A percentile compares a stretch with the other conserved stretches of the same genome.
Conservation (phyloP, 495 filamentous ascomycete species). For the Neurospora intermedia region DNA sequence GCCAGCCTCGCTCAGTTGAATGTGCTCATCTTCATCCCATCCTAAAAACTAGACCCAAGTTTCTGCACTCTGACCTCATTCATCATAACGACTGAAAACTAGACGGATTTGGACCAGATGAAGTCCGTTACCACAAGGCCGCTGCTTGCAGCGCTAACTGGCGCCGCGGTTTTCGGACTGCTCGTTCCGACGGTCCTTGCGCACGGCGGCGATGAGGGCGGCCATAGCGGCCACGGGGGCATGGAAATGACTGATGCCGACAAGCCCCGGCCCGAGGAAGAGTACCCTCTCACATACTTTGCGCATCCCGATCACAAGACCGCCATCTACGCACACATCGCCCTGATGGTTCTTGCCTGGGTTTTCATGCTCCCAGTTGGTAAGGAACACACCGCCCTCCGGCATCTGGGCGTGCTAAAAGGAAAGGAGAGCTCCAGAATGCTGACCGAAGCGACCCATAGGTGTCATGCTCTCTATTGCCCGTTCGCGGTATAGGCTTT, state of each 20-base stretch:
- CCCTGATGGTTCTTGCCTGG: conserved; percentile 72
- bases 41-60: neutral
- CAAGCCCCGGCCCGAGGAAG: conserved; percentile 29
- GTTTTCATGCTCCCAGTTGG: conserved; percentile 72
- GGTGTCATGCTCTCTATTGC: conserved; percentile 79
- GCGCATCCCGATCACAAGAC: conserved; percentile 52
- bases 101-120: neutral
- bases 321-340: conserved; percentile 68
- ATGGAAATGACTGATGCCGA: conserved; percentile 33
- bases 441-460: conserved; percentile 26
- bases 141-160: conserved; percentile 11
- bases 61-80: neutral
- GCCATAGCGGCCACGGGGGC: conserved; percentile 24
- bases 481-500: conserved; percentile 61
- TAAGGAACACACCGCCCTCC: conserved; percentile 30
- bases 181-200: conserved; percentile 29
- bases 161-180: conserved; percentile 19
- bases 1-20: neutral
- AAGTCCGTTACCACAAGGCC: neutral
- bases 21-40: neutral
- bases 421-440: neutral
- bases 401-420: neutral
- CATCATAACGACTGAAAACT: neutral
- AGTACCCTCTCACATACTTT: conserved; percentile 61
- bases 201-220: conserved; percentile 27